phyloP scores from a whole-genome alignment of 225 moss, liverwort and hornwort species.

The Anthoceros angustus region DNA sequence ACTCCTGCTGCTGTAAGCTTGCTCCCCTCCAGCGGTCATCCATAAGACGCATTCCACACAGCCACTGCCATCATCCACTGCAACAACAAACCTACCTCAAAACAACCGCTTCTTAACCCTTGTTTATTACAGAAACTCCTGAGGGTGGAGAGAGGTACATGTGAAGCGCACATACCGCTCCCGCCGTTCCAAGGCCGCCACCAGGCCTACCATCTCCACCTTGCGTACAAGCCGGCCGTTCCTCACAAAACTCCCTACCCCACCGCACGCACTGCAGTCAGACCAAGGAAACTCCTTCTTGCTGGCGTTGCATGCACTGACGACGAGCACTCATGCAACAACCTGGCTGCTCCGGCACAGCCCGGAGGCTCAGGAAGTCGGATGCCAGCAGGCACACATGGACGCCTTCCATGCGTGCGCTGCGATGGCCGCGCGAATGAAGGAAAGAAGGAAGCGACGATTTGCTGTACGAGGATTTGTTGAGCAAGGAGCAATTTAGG shows the following conservation, averaged over 20 bases:
- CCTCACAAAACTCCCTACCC: conserved; percentile 37
- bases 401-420: background rate
- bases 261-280: background rate
- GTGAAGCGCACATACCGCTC: conserved; percentile 61
- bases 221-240: conserved; percentile 55
- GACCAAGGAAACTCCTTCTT: background rate
- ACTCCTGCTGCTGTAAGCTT: conserved; percentile 25
- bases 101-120: background rate
- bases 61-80: conserved; percentile 96
- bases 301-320: background rate
- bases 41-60: conserved; percentile 75
- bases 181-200: conserved; percentile 53
- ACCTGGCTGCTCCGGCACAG: background rate
- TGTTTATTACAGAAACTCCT: background rate
- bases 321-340: background rate
- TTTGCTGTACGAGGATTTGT: too few relatives aligned
- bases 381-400: background rate
- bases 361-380: background rate
- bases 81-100: background rate
- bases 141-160: conserved; percentile 14
- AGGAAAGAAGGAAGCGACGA: too few relatives aligned
- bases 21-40: conserved; percentile 49
- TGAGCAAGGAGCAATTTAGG: too few relatives aligned
- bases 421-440: too few relatives aligned
- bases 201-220: conserved; percentile 68